Evolutionary conservation across 2,329 filamentous ascomycete species (phyloP).

Genomic region (Phyllosticta ampelicida): DNA sequence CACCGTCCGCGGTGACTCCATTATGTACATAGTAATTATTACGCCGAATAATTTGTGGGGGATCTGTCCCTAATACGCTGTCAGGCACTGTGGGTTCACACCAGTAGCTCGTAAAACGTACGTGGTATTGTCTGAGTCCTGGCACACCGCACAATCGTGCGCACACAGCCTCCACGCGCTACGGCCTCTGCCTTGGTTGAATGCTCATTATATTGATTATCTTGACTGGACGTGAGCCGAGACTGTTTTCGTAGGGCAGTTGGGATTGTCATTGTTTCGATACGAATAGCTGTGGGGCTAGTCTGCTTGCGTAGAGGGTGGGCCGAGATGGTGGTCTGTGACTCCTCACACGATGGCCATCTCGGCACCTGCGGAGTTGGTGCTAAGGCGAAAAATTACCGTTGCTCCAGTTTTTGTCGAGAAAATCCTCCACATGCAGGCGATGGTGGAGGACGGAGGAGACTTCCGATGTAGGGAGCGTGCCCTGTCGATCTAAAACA

Average conservation of each 20-base stretch:
- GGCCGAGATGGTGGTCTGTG: background rate
- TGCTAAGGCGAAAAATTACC: background rate
- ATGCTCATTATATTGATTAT: background rate
- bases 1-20: background rate
- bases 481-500: background rate
- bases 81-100: background rate
- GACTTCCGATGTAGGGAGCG: background rate
- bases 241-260: background rate
- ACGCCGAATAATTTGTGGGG: background rate
- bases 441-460: background rate
- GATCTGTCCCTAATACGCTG: background rate
- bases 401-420: background rate
- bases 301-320: background rate
- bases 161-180: background rate
- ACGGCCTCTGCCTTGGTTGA: background rate
- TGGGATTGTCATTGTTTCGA: background rate
- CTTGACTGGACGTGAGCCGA: background rate
- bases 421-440: background rate
- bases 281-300: background rate
- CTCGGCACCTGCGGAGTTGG: background rate
- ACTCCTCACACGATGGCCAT: background rate
- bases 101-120: background rate
- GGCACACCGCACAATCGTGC: background rate
- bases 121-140: background rate
- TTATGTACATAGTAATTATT: background rate